Base-by-base conservation (phyloP, 2,329 filamentous ascomycete genomes). In the Arthrinium puccinioides region DNA sequence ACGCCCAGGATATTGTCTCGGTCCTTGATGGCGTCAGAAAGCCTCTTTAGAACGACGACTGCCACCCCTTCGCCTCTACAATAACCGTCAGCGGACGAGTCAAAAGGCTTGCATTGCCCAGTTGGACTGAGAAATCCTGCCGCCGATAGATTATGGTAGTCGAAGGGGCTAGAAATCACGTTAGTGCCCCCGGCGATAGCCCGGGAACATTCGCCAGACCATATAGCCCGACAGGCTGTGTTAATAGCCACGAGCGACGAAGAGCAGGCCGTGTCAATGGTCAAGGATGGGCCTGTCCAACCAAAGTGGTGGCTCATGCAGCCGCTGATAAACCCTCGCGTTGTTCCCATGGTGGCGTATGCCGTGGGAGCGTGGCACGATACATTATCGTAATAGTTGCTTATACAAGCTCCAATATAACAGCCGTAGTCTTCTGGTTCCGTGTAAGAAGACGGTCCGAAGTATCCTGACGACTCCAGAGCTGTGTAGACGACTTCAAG, bases 31-130 rank as follows among this genome's bases (percentile, higher is more conserved):
- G 74, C 74, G 29, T 62, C 54, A 1, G 59, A 54, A 0, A 75
- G 51, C 5, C 49, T 59, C 52, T 77, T 78, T 1, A 78, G 44
- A 2, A 74, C 47, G 0, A 78, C 47, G 1, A 60, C 48, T 0
- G 50, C 66, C 4, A 62, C 52, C 1, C 65, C 73, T 40, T 79
- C 74, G 1, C 63, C 72, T 3, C 72, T 58, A 10, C 64, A 72
- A 44, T 76, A 79, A 0, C 74, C 75, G 41, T 72, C 63, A 2
- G 64, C 72, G 4, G 49, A 45, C 2, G 54, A 44, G 36, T 70
- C 68, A 26, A 63, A 67, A 11, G 53, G 50, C 27, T 59, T 51
- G 36, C 47, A 55, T 15, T 46, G 47, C 2, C 52, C 52, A 8
- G 47, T 47, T 6, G 50, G 49, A 36, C 50, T 55, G 8, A 58